Evolutionary conservation across 257 asterid genomes (phyloP), one percentile per base, ranked within the genome.

Genomic region (Plectranthus barbatus): DNA sequence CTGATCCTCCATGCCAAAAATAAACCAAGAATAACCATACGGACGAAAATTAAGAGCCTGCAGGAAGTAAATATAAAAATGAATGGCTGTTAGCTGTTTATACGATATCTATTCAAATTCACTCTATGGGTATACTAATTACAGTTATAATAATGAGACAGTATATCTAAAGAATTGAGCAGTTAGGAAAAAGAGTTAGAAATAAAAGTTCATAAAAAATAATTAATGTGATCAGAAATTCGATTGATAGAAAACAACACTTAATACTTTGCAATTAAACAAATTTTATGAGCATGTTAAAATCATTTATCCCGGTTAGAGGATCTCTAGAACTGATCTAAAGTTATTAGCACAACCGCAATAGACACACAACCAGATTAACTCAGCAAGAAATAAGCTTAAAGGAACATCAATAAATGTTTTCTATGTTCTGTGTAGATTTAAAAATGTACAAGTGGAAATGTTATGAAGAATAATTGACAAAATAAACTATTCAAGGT

Each of bases 31-130:
- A 86, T 78, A 41, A 52, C 79, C 77, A 89, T 79, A 9, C 97
- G 95, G 13, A 89, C 18, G 18, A 89, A 71, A 56, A 86, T 86
- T 59, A 89, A 76, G 55, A 89, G 97, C 71, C 97, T 84, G 87
- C 39, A 73, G 48, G 39, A 54, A 14, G 40, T 11, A 18, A 64
- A 7, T 7, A 9, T 1, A 10, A 54, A 19, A 1, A n/a, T n/a
- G n/a, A 26, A 18, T 34, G 18, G 7, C 17, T 36, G 67, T 71
- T 49, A 67, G 67, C 51, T 24, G 40, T 26, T 53, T 15, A 24
- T 48, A 40, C 8, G 10, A 64, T 13, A 19, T 46, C 18, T 44
- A 29, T 39, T 9, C 34, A 21, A 44, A 69, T 36, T 18, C 17
- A 29, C 13, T 23, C 23, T 7, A 17, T 36, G 10, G 46, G 10